Percentiles rank a stretch among this genome's conserved stretches.
These are phyloP conservation scores for Septoria linicola DNA, from an alignment of 2,329 filamentous ascomycete genomes.

Conservation along the genomic window DNA sequence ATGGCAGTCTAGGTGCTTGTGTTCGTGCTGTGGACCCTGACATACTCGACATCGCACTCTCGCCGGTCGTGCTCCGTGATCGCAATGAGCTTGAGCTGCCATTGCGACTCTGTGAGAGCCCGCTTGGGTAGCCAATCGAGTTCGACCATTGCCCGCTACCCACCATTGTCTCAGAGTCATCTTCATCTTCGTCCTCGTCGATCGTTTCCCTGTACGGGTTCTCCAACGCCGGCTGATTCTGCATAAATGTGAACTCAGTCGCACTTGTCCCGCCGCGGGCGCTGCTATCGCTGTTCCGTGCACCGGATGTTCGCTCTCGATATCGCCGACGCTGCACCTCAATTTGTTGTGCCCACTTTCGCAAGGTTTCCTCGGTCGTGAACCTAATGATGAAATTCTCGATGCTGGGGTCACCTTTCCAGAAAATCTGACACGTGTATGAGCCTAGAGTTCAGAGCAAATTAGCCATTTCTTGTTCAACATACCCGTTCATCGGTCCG, in stretches of 20 bases:
- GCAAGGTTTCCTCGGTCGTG: conserved; percentile 85
- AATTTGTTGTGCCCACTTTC: conserved; percentile 82
- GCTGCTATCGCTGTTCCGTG: conserved; percentile 43
- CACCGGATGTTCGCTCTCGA: conserved; percentile 47
- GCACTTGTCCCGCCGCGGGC: conserved; percentile 49
- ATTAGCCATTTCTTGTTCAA: conserved; percentile 27
- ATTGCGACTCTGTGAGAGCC: conserved; percentile 26
- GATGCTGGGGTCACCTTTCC: conserved; percentile 93
- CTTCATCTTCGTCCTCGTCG: conserved; percentile 56
- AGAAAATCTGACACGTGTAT: conserved; percentile 96
- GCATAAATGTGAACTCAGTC: conserved; percentile 79
- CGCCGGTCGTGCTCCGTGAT: conserved; percentile 28
- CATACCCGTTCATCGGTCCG: conserved; percentile 32
- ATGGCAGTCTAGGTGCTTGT: conserved; percentile 71
- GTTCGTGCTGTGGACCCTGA: conserved; percentile 42
- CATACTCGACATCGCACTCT: conserved; percentile 16
- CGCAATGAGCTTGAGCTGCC: conserved; percentile 28
- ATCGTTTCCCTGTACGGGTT: conserved; percentile 76
- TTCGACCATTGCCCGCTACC: conserved; percentile 39
- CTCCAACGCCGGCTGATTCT: conserved; percentile 64
- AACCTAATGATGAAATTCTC: conserved; percentile 97
- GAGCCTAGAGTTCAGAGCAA: conserved; percentile 58
- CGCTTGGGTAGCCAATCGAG: conserved; percentile 12
- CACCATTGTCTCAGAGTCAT: conserved; percentile 46
- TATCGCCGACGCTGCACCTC: conserved; percentile 66